These are phyloP conservation scores for Tetracladium setigerum DNA, from an alignment of 495 filamentous ascomycete species.

Conservation along the genomic window DNA sequence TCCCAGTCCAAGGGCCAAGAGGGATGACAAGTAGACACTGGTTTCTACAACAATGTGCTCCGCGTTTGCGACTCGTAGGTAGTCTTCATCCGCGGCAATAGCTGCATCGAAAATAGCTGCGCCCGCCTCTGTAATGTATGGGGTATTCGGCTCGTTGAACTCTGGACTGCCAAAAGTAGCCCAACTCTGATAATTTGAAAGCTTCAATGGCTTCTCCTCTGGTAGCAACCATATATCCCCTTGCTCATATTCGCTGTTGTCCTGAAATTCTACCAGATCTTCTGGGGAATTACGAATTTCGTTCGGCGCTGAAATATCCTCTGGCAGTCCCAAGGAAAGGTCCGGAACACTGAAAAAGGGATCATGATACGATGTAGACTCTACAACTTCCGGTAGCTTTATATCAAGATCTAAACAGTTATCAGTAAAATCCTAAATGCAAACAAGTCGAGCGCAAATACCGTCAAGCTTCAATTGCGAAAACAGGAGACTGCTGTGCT, in stretches of 20 bases:
- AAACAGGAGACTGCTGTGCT: slow-evolving; percentile 14
- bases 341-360: slow-evolving; percentile 20
- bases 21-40: slow-evolving; percentile 48
- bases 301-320: slow-evolving; percentile 7
- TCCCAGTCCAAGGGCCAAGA: slow-evolving; percentile 70
- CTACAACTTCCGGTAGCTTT: slow-evolving; percentile 7
- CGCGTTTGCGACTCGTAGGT: slow-evolving; percentile 22
- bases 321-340: slow-evolving; percentile 13
- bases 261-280: background rate
- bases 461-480: slow-evolving; percentile 17
- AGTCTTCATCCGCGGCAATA: slow-evolving; percentile 29
- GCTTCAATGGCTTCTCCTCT: slow-evolving; percentile 21
- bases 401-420: slow-evolving; percentile 12
- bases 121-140: slow-evolving; percentile 75
- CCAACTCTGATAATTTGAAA: slow-evolving; percentile 58
- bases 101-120: slow-evolving; percentile 65
- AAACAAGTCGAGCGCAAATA: background rate
- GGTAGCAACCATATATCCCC: slow-evolving; percentile 50
- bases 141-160: slow-evolving; percentile 35
- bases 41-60: slow-evolving; percentile 30
- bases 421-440: background rate
- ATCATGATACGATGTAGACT: slow-evolving; percentile 5
- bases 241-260: slow-evolving; percentile 13
- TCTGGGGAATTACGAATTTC: background rate
- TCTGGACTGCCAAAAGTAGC: slow-evolving; percentile 51